A percentile compares a stretch with the other conserved stretches of the same genome.
phyloP scores from a whole-genome alignment of 73 alveolate species.

The Symbiodinium pilosum region DNA sequence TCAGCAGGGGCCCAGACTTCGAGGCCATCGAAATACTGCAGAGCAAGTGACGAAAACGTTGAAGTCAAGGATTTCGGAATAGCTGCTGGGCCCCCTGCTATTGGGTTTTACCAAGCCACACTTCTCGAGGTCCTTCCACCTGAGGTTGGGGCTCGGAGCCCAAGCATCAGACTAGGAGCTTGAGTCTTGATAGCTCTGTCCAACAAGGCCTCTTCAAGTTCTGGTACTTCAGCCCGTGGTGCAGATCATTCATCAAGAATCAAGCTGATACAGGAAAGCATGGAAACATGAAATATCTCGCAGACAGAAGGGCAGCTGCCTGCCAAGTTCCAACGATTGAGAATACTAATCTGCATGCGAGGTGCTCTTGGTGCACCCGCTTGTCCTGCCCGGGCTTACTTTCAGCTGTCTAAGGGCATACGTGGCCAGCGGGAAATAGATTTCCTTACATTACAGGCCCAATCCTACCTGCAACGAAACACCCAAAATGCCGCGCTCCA shows the following conservation, averaged over 20 bases:
- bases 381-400: constrained; percentile 11
- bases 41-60: not conserved
- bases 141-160: too few species aligned
- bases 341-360: not conserved
- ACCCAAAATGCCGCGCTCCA: not conserved
- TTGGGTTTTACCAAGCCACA: not conserved
- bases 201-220: not conserved
- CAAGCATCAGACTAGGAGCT: not conserved
- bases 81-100: not conserved
- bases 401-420: too few species aligned
- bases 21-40: not conserved
- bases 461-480: not conserved
- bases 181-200: not conserved
- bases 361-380: constrained; percentile 6
- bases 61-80: not conserved
- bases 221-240: not conserved
- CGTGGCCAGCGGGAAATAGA: not conserved
- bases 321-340: too few species aligned
- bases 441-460: not conserved
- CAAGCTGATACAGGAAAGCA: not conserved
- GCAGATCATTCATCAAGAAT: too few species aligned
- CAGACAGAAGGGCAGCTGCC: too few species aligned
- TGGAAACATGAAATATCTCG: too few species aligned
- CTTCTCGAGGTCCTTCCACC: constrained; percentile 16
- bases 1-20: not conserved